Evolutionary conservation across 805 yeast species (phyloP), one percentile per base, ranked within the genome.

Genomic region (Teunomyces pallodes): DNA sequence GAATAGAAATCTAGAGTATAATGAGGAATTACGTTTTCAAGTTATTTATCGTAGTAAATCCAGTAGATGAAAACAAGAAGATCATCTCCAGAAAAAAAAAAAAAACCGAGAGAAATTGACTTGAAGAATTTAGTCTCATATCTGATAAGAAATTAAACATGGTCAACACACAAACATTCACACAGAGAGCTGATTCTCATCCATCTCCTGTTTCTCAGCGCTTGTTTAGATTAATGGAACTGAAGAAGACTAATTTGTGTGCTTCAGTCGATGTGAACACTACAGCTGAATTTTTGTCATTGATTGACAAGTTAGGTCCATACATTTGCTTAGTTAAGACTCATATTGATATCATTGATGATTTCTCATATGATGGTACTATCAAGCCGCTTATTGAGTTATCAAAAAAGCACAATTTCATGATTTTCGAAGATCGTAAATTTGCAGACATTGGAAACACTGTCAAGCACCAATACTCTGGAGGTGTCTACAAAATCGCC

Each of bases 401-500:
- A 29, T 81, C 97, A 16, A 72, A 81, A 57, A 90, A 90, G 62
- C 92, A 91, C 72, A 82, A 86, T 54, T 94, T 94, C 61, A 71
- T 94, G 76, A 86, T 94, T 55, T 94, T 94, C 64, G 99, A 94
- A 71, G 99, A 94, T 70, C 80, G 99, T 54, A 94, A 94, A 71
- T 94, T 94, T 69, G 99, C 99, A 20, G 99, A 94, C 67, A 94
- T 94, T 58, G 99, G 99, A 13, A 90, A 91, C 62, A 94, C 99
- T 1, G 99, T 94, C 46, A 91, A 92, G 70, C 80, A 89, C 40
- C 99, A 94, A 69, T 94, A 92, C 67, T 74, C 87, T 29, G 89
- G 95, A 33, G 99, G 99, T 40, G 85, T 89, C 9, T 90, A 82
- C 73, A 83, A 81, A 62, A 92, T 92, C 52, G 94, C 96, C 10